These are phyloP conservation scores for Poa annua DNA, from an alignment of 176 grass and related monocot genomes.

Conservation along the genomic window DNA sequence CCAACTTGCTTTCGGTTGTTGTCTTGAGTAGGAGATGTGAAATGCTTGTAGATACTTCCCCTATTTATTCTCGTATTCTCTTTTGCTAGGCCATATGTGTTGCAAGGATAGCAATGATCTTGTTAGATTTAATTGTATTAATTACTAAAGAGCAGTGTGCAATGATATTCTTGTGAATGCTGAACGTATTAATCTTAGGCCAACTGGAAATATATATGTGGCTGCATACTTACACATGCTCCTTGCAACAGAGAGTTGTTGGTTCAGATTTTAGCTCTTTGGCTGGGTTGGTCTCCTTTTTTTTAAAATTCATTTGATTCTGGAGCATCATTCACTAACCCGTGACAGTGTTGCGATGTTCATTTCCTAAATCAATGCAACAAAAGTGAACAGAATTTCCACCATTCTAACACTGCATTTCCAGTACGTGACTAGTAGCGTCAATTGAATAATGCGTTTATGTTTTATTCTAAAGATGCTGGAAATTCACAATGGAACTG, in stretches of 20 bases:
- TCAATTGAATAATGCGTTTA: conserved; percentile 19
- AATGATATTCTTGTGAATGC: not conserved
- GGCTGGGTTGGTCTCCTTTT: not conserved
- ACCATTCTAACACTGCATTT: conserved; percentile 19
- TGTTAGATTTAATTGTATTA: not conserved
- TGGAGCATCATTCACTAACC: not conserved
- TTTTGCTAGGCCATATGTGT: conserved; percentile 12
- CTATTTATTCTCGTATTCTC: not conserved
- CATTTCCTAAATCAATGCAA: conserved; percentile 19
- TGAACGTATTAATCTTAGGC: conserved; percentile 12
- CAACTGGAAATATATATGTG: not conserved
- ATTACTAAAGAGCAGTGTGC: not conserved
- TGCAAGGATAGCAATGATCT: not conserved
- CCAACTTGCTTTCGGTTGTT: conserved; percentile 5
- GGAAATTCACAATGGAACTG: conserved; percentile 77
- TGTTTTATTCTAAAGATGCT: conserved; percentile 62
- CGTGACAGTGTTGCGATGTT: conserved; percentile 5
- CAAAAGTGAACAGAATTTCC: conserved; percentile 5
- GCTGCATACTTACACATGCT: not conserved
- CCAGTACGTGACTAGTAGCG: not conserved
- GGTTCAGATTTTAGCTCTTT: not conserved
- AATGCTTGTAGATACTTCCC: not conserved
- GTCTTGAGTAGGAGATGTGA: not conserved
- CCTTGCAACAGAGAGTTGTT: conserved; percentile 24
- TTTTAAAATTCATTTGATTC: conserved; percentile 16